Evolutionary conservation across 23 red algal species (phyloP), one percentile per base, ranked within the genome.

Genomic region (Agarophyton chilense): DNA sequence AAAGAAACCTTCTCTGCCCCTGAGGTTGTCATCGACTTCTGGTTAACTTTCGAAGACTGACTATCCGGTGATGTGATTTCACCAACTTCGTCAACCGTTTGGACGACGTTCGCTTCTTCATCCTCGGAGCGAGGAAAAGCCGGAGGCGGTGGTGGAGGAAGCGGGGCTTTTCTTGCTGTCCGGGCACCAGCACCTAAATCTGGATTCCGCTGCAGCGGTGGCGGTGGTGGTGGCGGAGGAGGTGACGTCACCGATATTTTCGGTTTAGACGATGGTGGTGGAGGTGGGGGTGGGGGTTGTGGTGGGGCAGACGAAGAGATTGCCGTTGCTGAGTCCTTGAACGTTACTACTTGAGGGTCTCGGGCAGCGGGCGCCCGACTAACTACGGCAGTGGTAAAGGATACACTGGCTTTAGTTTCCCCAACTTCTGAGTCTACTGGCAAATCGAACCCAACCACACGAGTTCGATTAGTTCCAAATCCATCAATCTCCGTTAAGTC

Each of bases 131-230:
- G 42, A 21, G 82, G 52, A 54, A 26, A 54, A 29, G 62, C 16
- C 3, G 82, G 65, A 50, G 64, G 62, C 11, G 82, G 82, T 18
- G 82, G 82, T 21, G 82, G 82, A 4, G 82, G 82, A 41, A 56
- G 32, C 19, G 64, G 24, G 31, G 39, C 41, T 18, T 41, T 18
- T 18, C 19, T 53, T 25, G 60, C 33, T 65, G 60, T 33, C 60
- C 60, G 35, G 21, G 26, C 35, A 0, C 60, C 60, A 22, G 28
- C 76, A 9, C 47, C 36, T 68, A 44, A 86, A 28, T 34, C 26
- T 35, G 45, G 55, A 7, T 31, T 31, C 4, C 13, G 42, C 13
- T 12, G 5, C 36, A 29, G 17, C 17, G 22, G 21, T 28, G 79
- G 33, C 17, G 46, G 64, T 34, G 82, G 82, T 63, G 65, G 61